Percentiles rank a stretch among this genome's conserved stretches.
These are phyloP conservation scores for Periconia sp. DNA, from an alignment of 2,329 filamentous ascomycete genomes.

Conservation along the genomic window DNA sequence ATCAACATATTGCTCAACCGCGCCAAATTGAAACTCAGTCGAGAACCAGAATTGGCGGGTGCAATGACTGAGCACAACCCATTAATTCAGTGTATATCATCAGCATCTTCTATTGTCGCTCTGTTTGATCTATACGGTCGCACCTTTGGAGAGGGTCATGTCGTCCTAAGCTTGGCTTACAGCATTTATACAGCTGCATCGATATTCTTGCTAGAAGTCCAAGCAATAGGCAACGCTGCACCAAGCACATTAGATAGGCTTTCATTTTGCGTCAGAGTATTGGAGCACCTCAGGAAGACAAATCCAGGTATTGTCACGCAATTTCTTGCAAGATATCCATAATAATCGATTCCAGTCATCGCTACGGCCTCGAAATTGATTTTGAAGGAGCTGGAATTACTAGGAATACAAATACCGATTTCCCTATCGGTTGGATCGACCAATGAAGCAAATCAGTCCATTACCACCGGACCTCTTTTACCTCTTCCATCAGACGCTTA, in stretches of 20 bases:
- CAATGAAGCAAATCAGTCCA: not conserved
- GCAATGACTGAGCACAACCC: constrained; percentile 12
- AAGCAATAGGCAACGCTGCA: constrained; percentile 11
- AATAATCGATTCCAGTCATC: constrained; percentile 3
- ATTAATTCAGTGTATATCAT: constrained; percentile 15
- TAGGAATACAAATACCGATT: constrained; percentile 6
- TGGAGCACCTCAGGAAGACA: constrained; percentile 7
- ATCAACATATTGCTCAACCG: constrained; percentile 17
- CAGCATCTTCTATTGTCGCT: constrained; percentile 16
- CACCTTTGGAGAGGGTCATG: constrained; percentile 14
- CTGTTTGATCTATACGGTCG: constrained; percentile 13
- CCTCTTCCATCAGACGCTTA: not conserved
- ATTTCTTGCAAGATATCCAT: not conserved
- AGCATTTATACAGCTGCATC: constrained; percentile 17
- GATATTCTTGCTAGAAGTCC: constrained; percentile 14
- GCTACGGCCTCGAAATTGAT: constrained; percentile 6
- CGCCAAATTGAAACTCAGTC: constrained; percentile 13
- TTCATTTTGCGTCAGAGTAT: constrained; percentile 3
- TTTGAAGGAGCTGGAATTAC: constrained; percentile 6
- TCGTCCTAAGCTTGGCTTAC: constrained; percentile 14
- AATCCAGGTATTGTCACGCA: constrained; percentile 13
- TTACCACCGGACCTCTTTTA: not conserved
- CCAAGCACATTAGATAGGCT: constrained; percentile 11
- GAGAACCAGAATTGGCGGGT: constrained; percentile 6
- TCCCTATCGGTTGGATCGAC: not conserved